phyloP scores from a whole-genome alignment of 352 stramenopile species.

The Blastocystis sp. region DNA sequence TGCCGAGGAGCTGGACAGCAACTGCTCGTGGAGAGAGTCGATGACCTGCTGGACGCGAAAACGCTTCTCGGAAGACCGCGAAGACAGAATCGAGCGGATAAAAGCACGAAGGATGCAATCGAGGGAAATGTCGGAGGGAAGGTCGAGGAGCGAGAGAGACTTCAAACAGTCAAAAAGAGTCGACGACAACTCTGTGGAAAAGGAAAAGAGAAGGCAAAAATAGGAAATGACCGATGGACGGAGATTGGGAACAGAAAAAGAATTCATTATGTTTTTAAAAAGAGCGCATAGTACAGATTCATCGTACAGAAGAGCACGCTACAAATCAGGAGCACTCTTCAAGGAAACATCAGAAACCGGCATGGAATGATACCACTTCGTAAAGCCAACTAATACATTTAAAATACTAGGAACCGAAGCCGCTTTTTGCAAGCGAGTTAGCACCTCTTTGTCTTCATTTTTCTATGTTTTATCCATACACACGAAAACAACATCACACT shows the following conservation, averaged over 20 bases:
- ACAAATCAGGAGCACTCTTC: neutral
- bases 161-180: neutral
- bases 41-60: neutral
- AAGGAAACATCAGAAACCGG: neutral
- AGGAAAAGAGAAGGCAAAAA: neutral
- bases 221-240: neutral
- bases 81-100: neutral
- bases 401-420: conserved; percentile 1
- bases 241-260: neutral
- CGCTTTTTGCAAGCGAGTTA: neutral
- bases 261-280: neutral
- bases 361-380: neutral
- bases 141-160: neutral
- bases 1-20: neutral
- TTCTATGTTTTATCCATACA: neutral
- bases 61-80: neutral
- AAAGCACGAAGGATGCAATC: neutral
- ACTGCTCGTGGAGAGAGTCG: neutral
- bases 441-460: neutral
- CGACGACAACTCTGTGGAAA: neutral
- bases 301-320: conserved; percentile 3
- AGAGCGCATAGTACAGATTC: neutral
- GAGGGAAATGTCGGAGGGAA: neutral
- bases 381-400: conserved; percentile 4
- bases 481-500: too few relatives aligned